Percentiles rank a stretch among this genome's conserved stretches.
Evolutionary conservation across 129 eudicot genomes (phyloP).

Genomic region (Lactuca sativa): DNA sequence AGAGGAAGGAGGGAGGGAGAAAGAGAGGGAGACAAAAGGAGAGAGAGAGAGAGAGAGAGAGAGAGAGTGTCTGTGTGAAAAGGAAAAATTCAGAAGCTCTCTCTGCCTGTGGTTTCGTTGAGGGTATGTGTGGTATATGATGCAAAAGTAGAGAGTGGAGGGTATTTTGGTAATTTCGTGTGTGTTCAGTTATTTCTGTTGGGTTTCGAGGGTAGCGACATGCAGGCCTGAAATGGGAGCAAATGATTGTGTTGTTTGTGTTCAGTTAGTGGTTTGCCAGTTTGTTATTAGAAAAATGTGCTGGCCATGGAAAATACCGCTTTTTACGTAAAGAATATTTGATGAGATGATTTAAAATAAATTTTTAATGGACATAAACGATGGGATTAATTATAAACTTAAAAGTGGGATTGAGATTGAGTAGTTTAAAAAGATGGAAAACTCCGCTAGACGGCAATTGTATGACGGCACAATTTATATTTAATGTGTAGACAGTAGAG

Average conservation of each 20-base stretch:
- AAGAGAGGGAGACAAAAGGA: conserved; percentile 17
- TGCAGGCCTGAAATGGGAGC: conserved; percentile 11
- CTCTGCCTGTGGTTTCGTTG: conserved; percentile 28
- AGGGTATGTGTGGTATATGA: conserved; percentile 34
- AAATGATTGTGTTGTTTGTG: not conserved
- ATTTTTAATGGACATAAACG: not conserved
- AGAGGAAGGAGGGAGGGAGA: conserved; percentile 15
- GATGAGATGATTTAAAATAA: not conserved
- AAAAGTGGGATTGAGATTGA: no score
- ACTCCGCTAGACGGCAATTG: conserved; percentile 22
- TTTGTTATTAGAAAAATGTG: not conserved
- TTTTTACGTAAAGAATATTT: not conserved
- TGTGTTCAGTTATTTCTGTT: conserved; percentile 8
- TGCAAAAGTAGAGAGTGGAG: conserved; percentile 1
- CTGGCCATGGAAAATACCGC: conserved; percentile 25
- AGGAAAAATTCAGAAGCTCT: conserved; percentile 18
- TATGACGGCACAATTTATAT: not conserved
- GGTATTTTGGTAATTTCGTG: conserved; percentile 12
- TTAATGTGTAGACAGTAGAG: not conserved
- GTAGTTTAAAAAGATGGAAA: not conserved
- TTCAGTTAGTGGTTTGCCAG: not conserved
- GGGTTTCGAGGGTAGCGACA: not conserved
- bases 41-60: conserved; percentile 21
- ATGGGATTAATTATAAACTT: no score
- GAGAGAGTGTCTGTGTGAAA: conserved; percentile 10